Base-by-base conservation (phyloP, 768 basidiomycete genomes). In the Termitomyces sp. region DNA sequence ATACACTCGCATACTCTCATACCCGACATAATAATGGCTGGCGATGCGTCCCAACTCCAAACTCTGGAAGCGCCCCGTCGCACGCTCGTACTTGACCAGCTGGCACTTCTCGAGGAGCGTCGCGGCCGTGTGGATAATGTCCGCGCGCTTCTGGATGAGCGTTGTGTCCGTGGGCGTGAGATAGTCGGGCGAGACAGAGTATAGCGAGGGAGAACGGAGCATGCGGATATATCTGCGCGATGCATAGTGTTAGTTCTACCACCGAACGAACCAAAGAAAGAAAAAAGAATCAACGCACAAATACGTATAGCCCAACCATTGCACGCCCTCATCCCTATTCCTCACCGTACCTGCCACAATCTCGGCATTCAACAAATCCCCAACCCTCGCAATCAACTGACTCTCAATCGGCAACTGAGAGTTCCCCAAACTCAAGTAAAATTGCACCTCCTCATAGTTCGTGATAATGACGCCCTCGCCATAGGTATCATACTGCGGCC, bases 391-490 rank as follows among this genome's bases (percentile, higher is more conserved):
- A 28, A 99, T 91, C 59, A 96, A 92, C 72, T 98, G 97, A 16
- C 84, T 87, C 73, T 99, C 97, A 67, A 99, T 99, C 0, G 97
- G 97, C 14, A 99, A 80, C 68, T 98, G 97, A 72, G 97, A 94
- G 66, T 98, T 98, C 77, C 97, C 75, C 72, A 98, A 76, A 64
- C 88, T 91, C 25, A 98, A 79, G 67, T 98, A 99, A 69, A 98
- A 99, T 70, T 98, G 97, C 41, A 99, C 79, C 70, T 99, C 97
- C 2, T 88, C 83, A 66, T 98, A 95, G 68, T 95, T 98, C 41
- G 97, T 99, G 73, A 98, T 98, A 71, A 99, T 97, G 66, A 97
- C 89, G 44, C 97, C 97, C 73, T 98, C 96, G 23, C 97, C 96
- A 63, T 83, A 95, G 0, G 94, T 97, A 69, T 99, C 96, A 72